Evolutionary conservation across 2,329 filamentous ascomycete species (phyloP).

Genomic region (Paracamarosporium sp.): DNA sequence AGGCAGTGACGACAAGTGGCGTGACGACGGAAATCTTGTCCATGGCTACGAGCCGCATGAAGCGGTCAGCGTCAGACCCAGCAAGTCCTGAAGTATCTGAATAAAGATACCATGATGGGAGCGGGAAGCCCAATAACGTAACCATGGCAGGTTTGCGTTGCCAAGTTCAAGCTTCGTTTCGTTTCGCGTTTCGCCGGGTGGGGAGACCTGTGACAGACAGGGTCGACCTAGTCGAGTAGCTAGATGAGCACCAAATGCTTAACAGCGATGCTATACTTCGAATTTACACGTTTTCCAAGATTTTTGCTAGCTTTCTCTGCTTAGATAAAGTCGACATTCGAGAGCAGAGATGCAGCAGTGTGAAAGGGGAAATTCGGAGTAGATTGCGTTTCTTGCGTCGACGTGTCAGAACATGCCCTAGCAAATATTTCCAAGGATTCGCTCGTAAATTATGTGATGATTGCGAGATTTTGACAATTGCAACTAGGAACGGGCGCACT

Average conservation of each 20-base stretch:
- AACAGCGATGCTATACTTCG: not conserved
- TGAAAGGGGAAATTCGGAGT: no score
- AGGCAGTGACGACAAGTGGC: not conserved
- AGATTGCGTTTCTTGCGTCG: no score
- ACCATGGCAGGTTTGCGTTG: not conserved
- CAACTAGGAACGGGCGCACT: no score
- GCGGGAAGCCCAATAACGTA: not conserved
- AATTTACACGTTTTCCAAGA: not conserved
- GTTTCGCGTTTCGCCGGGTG: conserved; percentile 18
- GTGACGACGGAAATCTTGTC: not conserved
- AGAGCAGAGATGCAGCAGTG: no score
- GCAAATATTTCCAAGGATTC: no score
- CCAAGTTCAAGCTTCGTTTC: conserved; percentile 16
- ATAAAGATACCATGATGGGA: not conserved
- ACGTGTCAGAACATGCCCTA: no score
- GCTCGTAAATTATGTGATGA: no score
- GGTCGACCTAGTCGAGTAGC: conserved; percentile 8
- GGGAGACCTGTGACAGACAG: conserved; percentile 5
- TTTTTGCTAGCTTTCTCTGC: not conserved
- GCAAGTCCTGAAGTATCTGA: not conserved
- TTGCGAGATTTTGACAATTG: no score
- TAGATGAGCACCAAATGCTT: conserved; percentile 2
- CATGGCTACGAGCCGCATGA: not conserved
- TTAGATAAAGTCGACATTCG: no score
- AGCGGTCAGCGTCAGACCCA: not conserved